phyloP scores from a whole-genome alignment of 140 eudicot species.

The Ambrosia hybrid region DNA sequence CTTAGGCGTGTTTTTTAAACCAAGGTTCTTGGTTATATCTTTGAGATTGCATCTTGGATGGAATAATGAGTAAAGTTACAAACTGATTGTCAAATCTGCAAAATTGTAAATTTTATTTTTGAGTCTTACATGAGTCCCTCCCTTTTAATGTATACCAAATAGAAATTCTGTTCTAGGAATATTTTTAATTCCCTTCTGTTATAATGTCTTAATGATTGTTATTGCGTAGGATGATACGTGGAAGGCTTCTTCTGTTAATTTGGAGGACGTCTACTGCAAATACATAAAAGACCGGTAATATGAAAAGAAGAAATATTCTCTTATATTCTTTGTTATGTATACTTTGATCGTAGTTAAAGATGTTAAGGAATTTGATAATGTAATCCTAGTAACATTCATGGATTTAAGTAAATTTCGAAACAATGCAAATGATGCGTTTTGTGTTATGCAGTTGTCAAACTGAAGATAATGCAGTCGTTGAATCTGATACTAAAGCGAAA shows the following conservation, averaged over 20 bases:
- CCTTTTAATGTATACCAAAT: too few relatives aligned
- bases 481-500: slow-evolving; percentile 33
- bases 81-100: too few relatives aligned
- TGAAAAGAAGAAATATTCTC: neutral
- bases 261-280: slow-evolving; percentile 54
- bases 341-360: neutral
- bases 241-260: slow-evolving; percentile 52
- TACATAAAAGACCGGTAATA: slow-evolving; percentile 48
- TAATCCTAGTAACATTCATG: neutral
- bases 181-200: too few relatives aligned
- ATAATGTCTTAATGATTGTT: too few relatives aligned
- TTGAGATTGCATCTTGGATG: too few relatives aligned
- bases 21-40: too few relatives aligned
- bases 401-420: neutral
- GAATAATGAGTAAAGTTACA: too few relatives aligned
- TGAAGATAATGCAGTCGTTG: slow-evolving; percentile 26
- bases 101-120: too few relatives aligned
- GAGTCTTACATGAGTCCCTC: too few relatives aligned
- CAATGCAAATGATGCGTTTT: neutral
- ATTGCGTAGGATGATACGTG: slow-evolving; percentile 40
- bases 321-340: neutral
- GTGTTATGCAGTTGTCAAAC: slow-evolving; percentile 33
- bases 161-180: too few relatives aligned
- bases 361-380: neutral
- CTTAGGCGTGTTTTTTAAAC: too few relatives aligned